Evolutionary conservation across 2,329 filamentous ascomycete genomes (phyloP).

Genomic region (Reticulascus tulasneorum): DNA sequence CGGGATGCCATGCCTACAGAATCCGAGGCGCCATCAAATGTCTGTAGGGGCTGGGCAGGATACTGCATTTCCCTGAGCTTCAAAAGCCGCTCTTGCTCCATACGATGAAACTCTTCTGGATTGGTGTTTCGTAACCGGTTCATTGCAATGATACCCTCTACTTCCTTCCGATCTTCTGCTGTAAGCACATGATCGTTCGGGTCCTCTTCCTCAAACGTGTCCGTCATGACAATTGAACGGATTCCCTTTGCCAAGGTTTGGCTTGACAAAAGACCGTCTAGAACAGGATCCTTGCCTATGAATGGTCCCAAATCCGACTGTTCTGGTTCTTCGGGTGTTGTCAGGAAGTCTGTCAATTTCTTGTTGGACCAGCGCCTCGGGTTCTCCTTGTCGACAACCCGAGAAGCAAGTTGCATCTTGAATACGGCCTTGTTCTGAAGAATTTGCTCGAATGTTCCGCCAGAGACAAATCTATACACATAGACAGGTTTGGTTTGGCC

Average conservation of each 20-base stretch:
- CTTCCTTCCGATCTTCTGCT: slow-evolving; percentile 55
- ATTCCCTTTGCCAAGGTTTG: slow-evolving; percentile 36
- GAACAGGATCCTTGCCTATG: slow-evolving; percentile 58
- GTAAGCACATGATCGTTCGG: slow-evolving; percentile 52
- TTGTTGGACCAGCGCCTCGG: slow-evolving; percentile 62
- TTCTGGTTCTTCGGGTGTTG: slow-evolving; percentile 48
- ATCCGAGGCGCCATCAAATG: too few species aligned
- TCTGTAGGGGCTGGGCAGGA: too few species aligned
- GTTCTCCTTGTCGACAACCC: slow-evolving; percentile 81
- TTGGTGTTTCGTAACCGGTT: slow-evolving; percentile 28
- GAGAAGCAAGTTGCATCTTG: slow-evolving; percentile 74
- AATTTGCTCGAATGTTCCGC: slow-evolving; percentile 74
- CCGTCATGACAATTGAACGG: slow-evolving; percentile 58
- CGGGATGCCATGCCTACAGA: too few species aligned
- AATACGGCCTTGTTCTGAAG: slow-evolving; percentile 73
- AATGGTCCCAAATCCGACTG: slow-evolving; percentile 50
- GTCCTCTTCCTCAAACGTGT: slow-evolving; percentile 70
- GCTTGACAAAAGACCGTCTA: slow-evolving; percentile 45
- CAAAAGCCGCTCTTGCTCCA: slow-evolving; percentile 13
- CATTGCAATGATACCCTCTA: slow-evolving; percentile 35
- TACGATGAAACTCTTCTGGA: slow-evolving; percentile 24
- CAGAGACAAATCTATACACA: slow-evolving; percentile 77
- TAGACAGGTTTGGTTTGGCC: slow-evolving; percentile 77
- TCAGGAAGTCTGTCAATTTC: slow-evolving; percentile 21
- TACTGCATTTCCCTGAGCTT: too few species aligned